Conservation (phyloP, 805 yeast species). For the Wickerhamomyces subpelliculosus region DNA sequence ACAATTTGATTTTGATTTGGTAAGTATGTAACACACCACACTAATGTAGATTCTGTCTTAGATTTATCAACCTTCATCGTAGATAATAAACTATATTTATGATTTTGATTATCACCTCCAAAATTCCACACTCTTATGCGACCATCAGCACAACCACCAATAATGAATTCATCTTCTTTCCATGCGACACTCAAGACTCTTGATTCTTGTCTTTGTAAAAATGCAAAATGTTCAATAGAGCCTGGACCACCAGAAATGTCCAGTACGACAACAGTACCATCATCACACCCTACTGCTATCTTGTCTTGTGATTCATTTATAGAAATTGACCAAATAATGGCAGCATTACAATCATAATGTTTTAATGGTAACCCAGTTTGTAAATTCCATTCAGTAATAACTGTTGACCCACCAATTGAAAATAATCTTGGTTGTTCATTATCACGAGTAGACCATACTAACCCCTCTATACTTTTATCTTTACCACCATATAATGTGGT, state of each 20-base stretch:
- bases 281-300: conserved; percentile 91
- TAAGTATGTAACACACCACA: conserved; percentile 76
- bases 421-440: conserved; percentile 63
- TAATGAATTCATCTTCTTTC: conserved; percentile 55
- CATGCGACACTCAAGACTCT: conserved; percentile 77
- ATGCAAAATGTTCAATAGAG: conserved; percentile 62
- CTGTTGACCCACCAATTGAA: conserved; percentile 91
- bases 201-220: conserved; percentile 78
- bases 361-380: conserved; percentile 61
- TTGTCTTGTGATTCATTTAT: conserved; percentile 52
- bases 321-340: conserved; percentile 86
- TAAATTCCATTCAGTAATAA: conserved; percentile 88
- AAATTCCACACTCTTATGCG: conserved; percentile 76
- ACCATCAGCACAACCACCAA: conserved; percentile 97
- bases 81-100: conserved; percentile 62
- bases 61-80: conserved; percentile 92
- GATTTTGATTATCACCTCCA: conserved; percentile 26
- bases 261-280: conserved; percentile 79
- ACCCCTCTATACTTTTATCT: conserved; percentile 82
- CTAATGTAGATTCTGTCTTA: conserved; percentile 77
- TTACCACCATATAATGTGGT: conserved; percentile 65
- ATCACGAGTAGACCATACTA: conserved; percentile 63
- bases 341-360: conserved; percentile 86
- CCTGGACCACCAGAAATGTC: conserved; percentile 89
- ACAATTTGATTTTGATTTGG: conserved; percentile 66